Conservation (phyloP, 164 flowering plant genomes). For the Tetrastigma voinierianum region DNA sequence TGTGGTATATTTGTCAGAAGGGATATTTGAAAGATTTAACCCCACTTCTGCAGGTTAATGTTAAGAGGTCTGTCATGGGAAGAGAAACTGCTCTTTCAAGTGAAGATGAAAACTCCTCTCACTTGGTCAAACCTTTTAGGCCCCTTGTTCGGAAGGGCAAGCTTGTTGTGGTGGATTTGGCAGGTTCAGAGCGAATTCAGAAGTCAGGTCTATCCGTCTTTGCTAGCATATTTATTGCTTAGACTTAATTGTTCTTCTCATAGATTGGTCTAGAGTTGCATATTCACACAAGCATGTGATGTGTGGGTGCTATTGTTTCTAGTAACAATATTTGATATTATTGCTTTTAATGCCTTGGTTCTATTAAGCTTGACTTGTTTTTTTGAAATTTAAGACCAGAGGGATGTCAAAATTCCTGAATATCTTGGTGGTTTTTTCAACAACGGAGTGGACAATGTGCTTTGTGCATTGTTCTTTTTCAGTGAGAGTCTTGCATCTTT, state of each 20-base stretch:
- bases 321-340: no score
- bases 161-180: constrained; percentile 91
- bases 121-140: constrained; percentile 50
- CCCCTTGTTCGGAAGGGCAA: constrained; percentile 86
- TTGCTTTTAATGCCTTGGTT: no score
- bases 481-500: no score
- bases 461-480: no score
- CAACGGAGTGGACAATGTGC: no score
- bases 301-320: no score
- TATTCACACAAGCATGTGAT: neutral
- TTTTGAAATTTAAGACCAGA: no score
- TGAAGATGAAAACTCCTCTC: constrained; percentile 58
- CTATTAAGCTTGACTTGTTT: no score
- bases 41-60: constrained; percentile 60
- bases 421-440: no score
- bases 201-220: constrained; percentile 68
- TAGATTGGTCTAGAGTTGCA: neutral
- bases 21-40: neutral
- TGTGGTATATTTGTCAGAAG: no score
- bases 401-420: no score
- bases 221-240: neutral
- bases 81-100: constrained; percentile 44
- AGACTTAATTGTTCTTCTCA: neutral
- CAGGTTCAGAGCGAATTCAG: constrained; percentile 96
- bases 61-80: constrained; percentile 68